Evolutionary conservation across 495 filamentous ascomycete species (phyloP).

Genomic region (Penicillium chermesinum): DNA sequence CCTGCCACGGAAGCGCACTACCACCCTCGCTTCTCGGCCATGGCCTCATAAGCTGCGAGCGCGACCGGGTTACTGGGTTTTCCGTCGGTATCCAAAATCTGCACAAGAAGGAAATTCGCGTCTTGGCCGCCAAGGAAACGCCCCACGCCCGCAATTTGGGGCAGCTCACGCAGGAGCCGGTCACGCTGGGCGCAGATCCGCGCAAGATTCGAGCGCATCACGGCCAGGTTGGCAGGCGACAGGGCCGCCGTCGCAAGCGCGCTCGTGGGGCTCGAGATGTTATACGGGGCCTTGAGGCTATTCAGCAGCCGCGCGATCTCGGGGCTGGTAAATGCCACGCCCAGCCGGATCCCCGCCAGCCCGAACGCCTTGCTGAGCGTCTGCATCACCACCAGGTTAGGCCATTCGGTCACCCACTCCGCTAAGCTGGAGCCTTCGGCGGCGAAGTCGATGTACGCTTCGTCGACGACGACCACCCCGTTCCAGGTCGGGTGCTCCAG

Average conservation of each 20-base stretch:
- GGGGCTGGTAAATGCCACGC: slow-evolving; percentile 63
- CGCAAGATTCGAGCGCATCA: slow-evolving; percentile 63
- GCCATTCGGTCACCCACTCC: slow-evolving; percentile 89
- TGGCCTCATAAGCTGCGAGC: slow-evolving; percentile 68
- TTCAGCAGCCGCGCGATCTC: slow-evolving; percentile 73
- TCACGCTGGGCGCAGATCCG: slow-evolving; percentile 72
- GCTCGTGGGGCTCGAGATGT: slow-evolving; percentile 79
- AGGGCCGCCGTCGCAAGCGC: slow-evolving; percentile 74
- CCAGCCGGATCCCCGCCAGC: slow-evolving; percentile 83
- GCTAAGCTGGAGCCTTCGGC: slow-evolving; percentile 73
- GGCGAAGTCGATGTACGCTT: slow-evolving; percentile 96
- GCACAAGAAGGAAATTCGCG: slow-evolving; percentile 86
- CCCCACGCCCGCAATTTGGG: slow-evolving; percentile 71
- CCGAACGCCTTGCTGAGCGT: slow-evolving; percentile 95
- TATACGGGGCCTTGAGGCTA: slow-evolving; percentile 91
- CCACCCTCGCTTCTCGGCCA: slow-evolving; percentile 89
- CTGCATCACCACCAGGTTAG: slow-evolving; percentile 98
- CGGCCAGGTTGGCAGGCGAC: slow-evolving; percentile 53
- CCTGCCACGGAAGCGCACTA: slow-evolving; percentile 90
- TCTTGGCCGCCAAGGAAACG: slow-evolving; percentile 71
- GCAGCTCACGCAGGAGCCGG: slow-evolving; percentile 66
- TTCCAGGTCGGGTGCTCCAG: slow-evolving; percentile 92
- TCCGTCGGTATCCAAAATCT: slow-evolving; percentile 66
- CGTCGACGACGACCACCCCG: slow-evolving; percentile 87
- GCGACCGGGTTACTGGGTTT: slow-evolving; percentile 77